phyloP scores from a whole-genome alignment of 768 basidiomycete species.

The Lentinula sp. region DNA sequence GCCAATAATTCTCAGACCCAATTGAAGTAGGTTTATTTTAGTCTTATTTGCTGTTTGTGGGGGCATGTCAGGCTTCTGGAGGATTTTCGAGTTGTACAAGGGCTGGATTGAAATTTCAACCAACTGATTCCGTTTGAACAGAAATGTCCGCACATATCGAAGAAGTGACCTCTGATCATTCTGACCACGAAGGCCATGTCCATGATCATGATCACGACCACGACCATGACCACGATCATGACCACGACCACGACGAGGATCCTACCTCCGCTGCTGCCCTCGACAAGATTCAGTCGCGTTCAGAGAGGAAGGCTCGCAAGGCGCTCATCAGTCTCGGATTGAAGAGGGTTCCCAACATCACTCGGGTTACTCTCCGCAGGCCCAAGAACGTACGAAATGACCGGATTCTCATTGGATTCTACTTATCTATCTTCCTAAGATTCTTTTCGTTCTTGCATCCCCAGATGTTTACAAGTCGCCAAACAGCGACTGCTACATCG shows the following conservation, averaged over 20 bases:
- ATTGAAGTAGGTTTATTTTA: not conserved
- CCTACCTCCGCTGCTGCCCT: constrained; percentile 80
- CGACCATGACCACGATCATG: constrained; percentile 41
- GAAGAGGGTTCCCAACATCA: constrained; percentile 90
- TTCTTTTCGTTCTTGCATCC: constrained; percentile 86
- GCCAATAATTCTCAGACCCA: not conserved
- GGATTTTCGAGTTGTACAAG: not conserved
- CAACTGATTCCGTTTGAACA: constrained; percentile 15
- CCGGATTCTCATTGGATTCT: not conserved
- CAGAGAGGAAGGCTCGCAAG: constrained; percentile 94
- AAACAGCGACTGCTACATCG: constrained; percentile 97
- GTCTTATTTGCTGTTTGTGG: not conserved
- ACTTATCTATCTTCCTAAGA: constrained; percentile 28
- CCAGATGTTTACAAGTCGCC: constrained; percentile 98
- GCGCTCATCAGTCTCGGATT: constrained; percentile 86
- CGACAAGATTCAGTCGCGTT: constrained; percentile 90
- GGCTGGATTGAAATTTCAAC: not conserved
- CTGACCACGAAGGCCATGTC: constrained; percentile 52
- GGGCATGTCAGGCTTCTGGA: not conserved
- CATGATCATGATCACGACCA: constrained; percentile 35
- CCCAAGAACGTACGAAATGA: constrained; percentile 77
- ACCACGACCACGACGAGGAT: constrained; percentile 66
- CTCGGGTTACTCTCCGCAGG: constrained; percentile 88
- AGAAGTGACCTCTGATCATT: constrained; percentile 78
- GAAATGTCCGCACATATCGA: constrained; percentile 83